Conservation (phyloP, 2,329 filamentous ascomycete species). For the Cyclaneusma minus region DNA sequence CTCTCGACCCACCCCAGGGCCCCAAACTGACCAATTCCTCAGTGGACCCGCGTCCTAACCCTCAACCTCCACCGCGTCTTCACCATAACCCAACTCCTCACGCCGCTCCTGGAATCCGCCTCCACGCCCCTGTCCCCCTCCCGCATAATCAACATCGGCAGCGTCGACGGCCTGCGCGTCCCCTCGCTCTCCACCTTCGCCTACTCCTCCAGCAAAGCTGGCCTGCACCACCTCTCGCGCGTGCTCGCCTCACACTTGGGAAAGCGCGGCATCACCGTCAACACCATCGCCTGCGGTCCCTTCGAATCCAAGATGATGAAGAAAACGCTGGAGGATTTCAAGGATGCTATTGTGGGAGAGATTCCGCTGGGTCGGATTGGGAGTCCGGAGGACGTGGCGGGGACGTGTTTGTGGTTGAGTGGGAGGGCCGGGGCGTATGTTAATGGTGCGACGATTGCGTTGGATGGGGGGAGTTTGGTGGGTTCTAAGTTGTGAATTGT, state of each 20-base stretch:
- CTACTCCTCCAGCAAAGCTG: conserved; percentile 47
- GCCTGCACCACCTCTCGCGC: conserved; percentile 45
- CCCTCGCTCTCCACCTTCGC: conserved; percentile 42
- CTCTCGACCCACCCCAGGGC: conserved; percentile 9
- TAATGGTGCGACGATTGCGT: conserved; percentile 46
- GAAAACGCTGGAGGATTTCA: conserved; percentile 43
- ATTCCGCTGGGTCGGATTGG: conserved; percentile 56
- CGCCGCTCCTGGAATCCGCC: conserved; percentile 42
- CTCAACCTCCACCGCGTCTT: conserved; percentile 48
- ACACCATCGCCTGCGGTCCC: conserved; percentile 57
- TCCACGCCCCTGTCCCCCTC: conserved; percentile 27
- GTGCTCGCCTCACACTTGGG: conserved; percentile 49
- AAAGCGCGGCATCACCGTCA: conserved; percentile 42
- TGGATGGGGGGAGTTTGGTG: conserved; percentile 41
- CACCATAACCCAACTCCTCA: conserved; percentile 46
- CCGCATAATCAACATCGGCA: conserved; percentile 49
- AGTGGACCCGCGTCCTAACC: conserved; percentile 42
- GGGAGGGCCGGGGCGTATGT: conserved; percentile 51
- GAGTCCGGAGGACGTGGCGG: conserved; percentile 51
- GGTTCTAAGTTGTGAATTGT: conserved; percentile 30
- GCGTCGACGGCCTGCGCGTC: conserved; percentile 45
- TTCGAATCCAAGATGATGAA: conserved; percentile 64
- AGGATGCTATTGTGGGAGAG: conserved; percentile 36
- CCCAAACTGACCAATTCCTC: no score
- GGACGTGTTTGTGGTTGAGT: conserved; percentile 53